These are phyloP conservation scores for Sanghuangporus baumii DNA, from an alignment of 1,284 basidiomycete genomes.

Conservation along the genomic window DNA sequence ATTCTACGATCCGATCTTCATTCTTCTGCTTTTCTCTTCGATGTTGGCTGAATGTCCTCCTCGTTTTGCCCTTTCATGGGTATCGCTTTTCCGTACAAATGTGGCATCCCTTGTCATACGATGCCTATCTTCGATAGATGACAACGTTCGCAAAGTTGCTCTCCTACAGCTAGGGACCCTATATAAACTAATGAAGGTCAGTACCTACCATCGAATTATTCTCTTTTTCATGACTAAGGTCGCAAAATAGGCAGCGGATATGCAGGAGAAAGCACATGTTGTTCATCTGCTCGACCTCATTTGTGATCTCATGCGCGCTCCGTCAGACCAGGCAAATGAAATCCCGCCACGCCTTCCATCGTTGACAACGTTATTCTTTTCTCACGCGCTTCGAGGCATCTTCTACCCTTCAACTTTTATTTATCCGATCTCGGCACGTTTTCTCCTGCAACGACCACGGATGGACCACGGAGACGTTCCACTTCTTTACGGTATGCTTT, in stretches of 20 bases:
- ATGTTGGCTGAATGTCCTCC: constrained; percentile 54
- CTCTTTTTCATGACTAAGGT: background rate
- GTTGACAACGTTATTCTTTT: constrained; percentile 75
- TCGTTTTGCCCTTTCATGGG: constrained; percentile 68
- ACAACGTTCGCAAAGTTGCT: constrained; percentile 52
- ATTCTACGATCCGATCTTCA: constrained; percentile 81
- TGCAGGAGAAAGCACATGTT: constrained; percentile 81
- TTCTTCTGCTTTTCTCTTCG: constrained; percentile 63
- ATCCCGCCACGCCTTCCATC: constrained; percentile 52
- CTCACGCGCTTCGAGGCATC: constrained; percentile 72
- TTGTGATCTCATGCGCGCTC: constrained; percentile 47
- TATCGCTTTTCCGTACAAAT: constrained; percentile 82
- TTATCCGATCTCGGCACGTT: constrained; percentile 75
- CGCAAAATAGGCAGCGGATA: constrained; percentile 45
- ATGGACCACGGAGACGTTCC: constrained; percentile 78
- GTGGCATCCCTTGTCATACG: constrained; percentile 71
- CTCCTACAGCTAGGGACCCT: constrained; percentile 48
- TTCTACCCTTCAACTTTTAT: constrained; percentile 78
- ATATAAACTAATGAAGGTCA: constrained; percentile 52
- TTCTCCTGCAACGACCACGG: constrained; percentile 78
- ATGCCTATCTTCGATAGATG: constrained; percentile 66
- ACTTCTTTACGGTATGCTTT: constrained; percentile 81
- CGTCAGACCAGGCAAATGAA: constrained; percentile 26
- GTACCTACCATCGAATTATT: constrained; percentile 17
- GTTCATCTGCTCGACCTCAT: constrained; percentile 72